Conservation (phyloP, 2,329 filamentous ascomycete species). For the Penicillium sp. region DNA sequence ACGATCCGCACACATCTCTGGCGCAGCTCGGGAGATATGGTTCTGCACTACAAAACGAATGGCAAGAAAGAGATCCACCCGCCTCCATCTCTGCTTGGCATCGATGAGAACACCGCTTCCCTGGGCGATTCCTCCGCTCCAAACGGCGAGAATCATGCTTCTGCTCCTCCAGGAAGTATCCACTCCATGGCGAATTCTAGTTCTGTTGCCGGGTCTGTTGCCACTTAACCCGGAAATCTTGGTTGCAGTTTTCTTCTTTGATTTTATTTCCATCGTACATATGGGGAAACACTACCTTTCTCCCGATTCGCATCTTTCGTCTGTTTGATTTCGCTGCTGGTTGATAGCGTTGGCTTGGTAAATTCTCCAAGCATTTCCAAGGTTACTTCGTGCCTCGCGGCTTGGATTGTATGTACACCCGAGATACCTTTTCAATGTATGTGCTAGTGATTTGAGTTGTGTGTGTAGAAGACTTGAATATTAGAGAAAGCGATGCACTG, state of each 20-base stretch:
- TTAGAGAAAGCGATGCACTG: too few species aligned
- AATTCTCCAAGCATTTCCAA: background rate
- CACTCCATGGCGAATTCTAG: conserved; percentile 35
- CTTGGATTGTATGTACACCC: conserved; percentile 6
- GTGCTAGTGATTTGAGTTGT: background rate
- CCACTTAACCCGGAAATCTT: conserved; percentile 6
- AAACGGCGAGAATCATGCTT: conserved; percentile 26
- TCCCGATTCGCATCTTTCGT: background rate
- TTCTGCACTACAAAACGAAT: conserved; percentile 89
- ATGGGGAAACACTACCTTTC: background rate
- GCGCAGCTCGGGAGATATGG: conserved; percentile 91
- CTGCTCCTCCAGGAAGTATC: conserved; percentile 30
- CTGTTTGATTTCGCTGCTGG: background rate
- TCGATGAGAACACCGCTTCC: conserved; percentile 17
- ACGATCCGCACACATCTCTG: conserved; percentile 90
- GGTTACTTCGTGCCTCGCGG: background rate
- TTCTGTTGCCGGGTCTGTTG: conserved; percentile 25
- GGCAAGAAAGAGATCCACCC: conserved; percentile 64
- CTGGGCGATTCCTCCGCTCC: conserved; percentile 12
- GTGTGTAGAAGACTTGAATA: background rate
- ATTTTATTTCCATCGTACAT: conserved; percentile 9
- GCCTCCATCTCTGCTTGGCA: conserved; percentile 19
- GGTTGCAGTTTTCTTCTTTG: conserved; percentile 1
- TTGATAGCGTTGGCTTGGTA: background rate
- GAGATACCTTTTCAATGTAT: background rate